phyloP scores from a whole-genome alignment of 306 rosid genomes.

The Astragalus glycyphyllos region DNA sequence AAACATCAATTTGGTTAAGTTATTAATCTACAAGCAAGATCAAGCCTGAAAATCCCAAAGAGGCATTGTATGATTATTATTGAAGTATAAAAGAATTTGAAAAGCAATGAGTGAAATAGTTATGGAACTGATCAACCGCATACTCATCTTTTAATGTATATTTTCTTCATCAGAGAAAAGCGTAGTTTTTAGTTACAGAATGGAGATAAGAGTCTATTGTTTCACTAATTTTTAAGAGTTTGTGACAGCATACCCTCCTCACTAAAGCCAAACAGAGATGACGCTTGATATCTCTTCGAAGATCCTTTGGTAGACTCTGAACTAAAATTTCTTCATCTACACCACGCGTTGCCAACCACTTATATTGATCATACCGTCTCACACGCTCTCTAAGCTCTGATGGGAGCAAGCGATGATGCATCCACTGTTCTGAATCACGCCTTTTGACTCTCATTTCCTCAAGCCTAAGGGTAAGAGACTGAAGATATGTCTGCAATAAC shows the following conservation, averaged over 20 bases:
- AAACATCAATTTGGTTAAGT: constrained; percentile 5
- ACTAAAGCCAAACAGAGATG: constrained; percentile 98
- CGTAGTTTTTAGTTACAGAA: neutral
- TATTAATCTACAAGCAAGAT: neutral
- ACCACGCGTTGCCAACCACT: constrained; percentile 99
- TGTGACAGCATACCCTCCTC: constrained; percentile 78
- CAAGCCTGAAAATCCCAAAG: constrained; percentile 5
- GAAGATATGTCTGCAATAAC: constrained; percentile 89
- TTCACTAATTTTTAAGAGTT: constrained; percentile 33
- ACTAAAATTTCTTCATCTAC: constrained; percentile 91
- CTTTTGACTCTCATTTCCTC: constrained; percentile 99
- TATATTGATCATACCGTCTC: constrained; percentile 96
- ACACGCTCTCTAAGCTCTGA: constrained; percentile 90
- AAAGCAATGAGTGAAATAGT: constrained; percentile 26
- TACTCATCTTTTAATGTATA: neutral
- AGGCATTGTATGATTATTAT: constrained; percentile 1
- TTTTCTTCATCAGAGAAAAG: constrained; percentile 33
- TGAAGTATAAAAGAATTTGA: constrained; percentile 10
- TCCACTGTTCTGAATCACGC: constrained; percentile 99
- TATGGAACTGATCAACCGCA: constrained; percentile 19
- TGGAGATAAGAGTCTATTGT: constrained; percentile 10
- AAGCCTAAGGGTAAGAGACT: constrained; percentile 93
- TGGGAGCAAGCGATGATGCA: constrained; percentile 98
- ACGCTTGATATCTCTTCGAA: constrained; percentile 91
- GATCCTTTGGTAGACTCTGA: constrained; percentile 97